Evolutionary conservation across 2,329 filamentous ascomycete species (phyloP), one percentile per base, ranked within the genome.

Genomic region (Metarhizium sp.): DNA sequence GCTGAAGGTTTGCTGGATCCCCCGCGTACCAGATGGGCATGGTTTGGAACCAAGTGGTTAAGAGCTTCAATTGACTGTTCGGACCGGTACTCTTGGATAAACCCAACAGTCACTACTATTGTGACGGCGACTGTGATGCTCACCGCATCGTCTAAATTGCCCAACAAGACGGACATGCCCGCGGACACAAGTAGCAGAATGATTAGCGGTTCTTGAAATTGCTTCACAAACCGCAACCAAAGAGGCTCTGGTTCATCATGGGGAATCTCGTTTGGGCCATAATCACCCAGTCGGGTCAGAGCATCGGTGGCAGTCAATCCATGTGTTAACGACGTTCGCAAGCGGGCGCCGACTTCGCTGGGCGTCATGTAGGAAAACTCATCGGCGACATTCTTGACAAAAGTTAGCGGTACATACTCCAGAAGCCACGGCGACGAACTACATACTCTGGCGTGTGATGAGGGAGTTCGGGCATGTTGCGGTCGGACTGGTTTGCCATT

Each of bases 41-140:
- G 90, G 69, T 97, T 95, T 32, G 94, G 95, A 0, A 99, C 92
- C 30, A 99, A 76, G 64, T 94, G 90, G 66, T 88, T 96, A 62
- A 99, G 76, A 20, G 94, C 94, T 71, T 99, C 94, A 61, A 99
- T 84, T 2, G 92, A 97, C 72, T 99, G 95, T 69, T 99, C 94
- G 7, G 94, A 97, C 57, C 94, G 81, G 70, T 99, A 99, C 72
- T 99, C 94, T 69, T 99, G 94, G 53, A 97, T 84, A 63, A 99
- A 99, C 2, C 92, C 94, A 46, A 99, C 94, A 0, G 87, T 88
- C 29, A 99, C 92, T 6, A 99, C 94, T 63, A 99, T 99, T 30
- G 92, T 96, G 25, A 99, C 94, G 2, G 94, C 94, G 36, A 96
- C 85, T 0, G 92, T 88, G 66, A 99, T 99, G 71, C 92, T 97